These are phyloP conservation scores for Gomphus bonarii DNA, from an alignment of 1,284 basidiomycete genomes.

Conservation along the genomic window DNA sequence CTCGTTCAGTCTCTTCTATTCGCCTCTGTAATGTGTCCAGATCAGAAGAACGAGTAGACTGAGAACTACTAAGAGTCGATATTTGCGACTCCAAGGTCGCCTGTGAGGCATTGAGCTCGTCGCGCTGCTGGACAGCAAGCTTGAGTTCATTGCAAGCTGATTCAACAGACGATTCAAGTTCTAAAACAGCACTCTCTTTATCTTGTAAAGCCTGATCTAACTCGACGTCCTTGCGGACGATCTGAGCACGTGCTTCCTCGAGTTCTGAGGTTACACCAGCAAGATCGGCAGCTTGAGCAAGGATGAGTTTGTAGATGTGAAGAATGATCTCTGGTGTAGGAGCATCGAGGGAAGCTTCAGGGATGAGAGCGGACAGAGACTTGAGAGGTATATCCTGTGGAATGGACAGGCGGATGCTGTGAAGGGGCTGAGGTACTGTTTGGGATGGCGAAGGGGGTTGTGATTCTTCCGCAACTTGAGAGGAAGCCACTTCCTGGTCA, in stretches of 20 bases:
- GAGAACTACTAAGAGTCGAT: constrained; percentile 38
- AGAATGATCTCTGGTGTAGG: constrained; percentile 49
- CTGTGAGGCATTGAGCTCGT: constrained; percentile 48
- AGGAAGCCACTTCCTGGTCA: background rate
- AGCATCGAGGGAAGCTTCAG: constrained; percentile 40
- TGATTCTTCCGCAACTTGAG: constrained; percentile 3
- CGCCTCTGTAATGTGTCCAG: constrained; percentile 44
- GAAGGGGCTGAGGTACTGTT: background rate
- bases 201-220: constrained; percentile 72
- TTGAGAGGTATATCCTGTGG: constrained; percentile 55
- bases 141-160: constrained; percentile 41
- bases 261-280: constrained; percentile 47
- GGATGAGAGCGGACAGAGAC: constrained; percentile 41
- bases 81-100: constrained; percentile 44
- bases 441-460: constrained; percentile 9
- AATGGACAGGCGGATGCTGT: constrained; percentile 15
- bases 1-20: constrained; percentile 62
- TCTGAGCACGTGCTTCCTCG: constrained; percentile 53
- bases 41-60: constrained; percentile 50
- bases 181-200: constrained; percentile 45
- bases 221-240: constrained; percentile 62
- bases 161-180: constrained; percentile 43
- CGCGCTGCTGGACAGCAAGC: constrained; percentile 46
- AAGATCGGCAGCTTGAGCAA: constrained; percentile 41
- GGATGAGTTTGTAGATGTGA: constrained; percentile 49